A percentile compares a stretch with the other conserved stretches of the same genome.
phyloP scores from a whole-genome alignment of 1,139 yeast genomes.

The Candida sp. region DNA sequence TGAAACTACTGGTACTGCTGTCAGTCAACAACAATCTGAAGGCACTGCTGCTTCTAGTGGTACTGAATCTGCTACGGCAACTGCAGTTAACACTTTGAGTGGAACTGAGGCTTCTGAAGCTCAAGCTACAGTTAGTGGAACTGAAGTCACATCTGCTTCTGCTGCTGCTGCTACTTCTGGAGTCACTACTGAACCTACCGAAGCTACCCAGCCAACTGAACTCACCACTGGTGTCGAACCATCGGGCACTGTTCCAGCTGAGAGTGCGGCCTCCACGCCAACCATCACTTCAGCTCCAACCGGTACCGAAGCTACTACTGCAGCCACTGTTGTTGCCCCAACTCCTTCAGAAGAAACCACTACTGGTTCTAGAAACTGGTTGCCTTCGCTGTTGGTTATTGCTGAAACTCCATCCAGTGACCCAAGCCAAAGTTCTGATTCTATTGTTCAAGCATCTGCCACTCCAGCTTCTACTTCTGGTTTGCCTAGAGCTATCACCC shows the following conservation, averaged over 20 bases:
- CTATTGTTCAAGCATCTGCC: slow-evolving; percentile 30
- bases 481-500: slow-evolving; percentile 72
- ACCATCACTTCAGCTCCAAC: slow-evolving; percentile 9
- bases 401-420: slow-evolving; percentile 34
- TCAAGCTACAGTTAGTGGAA: no score
- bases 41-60: neutral
- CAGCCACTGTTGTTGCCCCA: slow-evolving; percentile 6
- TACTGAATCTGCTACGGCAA: neutral
- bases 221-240: neutral
- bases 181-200: slow-evolving; percentile 3
- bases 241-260: slow-evolving; percentile 1
- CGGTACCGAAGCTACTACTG: slow-evolving; percentile 7
- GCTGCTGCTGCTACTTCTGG: slow-evolving; percentile 7
- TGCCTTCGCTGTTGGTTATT: slow-evolving; percentile 51
- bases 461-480: slow-evolving; percentile 50
- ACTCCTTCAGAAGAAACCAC: slow-evolving; percentile 8
- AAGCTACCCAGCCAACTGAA: neutral
- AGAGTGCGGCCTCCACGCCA: slow-evolving; percentile 6
- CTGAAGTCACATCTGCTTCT: slow-evolving; percentile 3
- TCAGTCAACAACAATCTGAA: neutral
- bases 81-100: neutral
- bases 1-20: neutral
- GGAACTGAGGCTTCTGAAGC: no score
- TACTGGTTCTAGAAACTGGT: slow-evolving; percentile 43
- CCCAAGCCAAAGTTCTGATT: slow-evolving; percentile 21